Evolutionary conservation across 1,284 basidiomycete genomes (phyloP).

Genomic region (Entoloma clypeatum): DNA sequence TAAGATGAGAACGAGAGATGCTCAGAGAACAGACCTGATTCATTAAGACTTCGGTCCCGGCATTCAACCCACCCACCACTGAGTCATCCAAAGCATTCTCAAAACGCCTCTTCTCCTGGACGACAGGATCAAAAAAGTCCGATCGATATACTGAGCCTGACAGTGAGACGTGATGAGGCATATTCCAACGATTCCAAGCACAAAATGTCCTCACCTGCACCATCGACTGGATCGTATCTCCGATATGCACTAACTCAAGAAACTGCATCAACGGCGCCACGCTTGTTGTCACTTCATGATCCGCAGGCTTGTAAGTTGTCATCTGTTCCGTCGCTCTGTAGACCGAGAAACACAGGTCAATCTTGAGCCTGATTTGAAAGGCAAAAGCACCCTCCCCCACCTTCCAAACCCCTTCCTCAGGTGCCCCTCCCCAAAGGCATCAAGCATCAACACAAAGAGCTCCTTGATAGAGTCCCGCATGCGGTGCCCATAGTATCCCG

Average conservation of each 20-base stretch:
- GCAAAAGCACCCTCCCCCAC: no score
- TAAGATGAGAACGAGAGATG: background rate
- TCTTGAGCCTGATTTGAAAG: background rate
- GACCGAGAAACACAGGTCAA: slow-evolving; percentile 5
- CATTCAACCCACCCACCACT: slow-evolving; percentile 90
- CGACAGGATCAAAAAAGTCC: slow-evolving; percentile 93
- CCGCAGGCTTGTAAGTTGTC: slow-evolving; percentile 81
- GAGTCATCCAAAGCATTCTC: slow-evolving; percentile 90
- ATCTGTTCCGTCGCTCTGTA: slow-evolving; percentile 79
- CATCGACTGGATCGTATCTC: slow-evolving; percentile 97
- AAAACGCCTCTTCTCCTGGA: slow-evolving; percentile 95
- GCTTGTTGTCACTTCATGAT: slow-evolving; percentile 71
- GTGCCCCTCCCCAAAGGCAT: slow-evolving; percentile 77
- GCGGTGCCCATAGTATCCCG: slow-evolving; percentile 75
- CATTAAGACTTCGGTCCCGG: slow-evolving; percentile 95
- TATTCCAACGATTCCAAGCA: background rate
- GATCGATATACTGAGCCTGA: slow-evolving; percentile 85
- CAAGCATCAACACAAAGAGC: slow-evolving; percentile 81
- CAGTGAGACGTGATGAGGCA: no score
- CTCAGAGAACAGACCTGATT: slow-evolving; percentile 59
- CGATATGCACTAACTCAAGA: slow-evolving; percentile 96
- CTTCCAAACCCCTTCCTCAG: slow-evolving; percentile 80
- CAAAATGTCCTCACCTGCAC: slow-evolving; percentile 58
- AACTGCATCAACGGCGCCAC: slow-evolving; percentile 95
- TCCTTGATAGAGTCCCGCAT: slow-evolving; percentile 92